Base-by-base conservation (phyloP, 176 grass and related monocot genomes). In the Phragmites australis region DNA sequence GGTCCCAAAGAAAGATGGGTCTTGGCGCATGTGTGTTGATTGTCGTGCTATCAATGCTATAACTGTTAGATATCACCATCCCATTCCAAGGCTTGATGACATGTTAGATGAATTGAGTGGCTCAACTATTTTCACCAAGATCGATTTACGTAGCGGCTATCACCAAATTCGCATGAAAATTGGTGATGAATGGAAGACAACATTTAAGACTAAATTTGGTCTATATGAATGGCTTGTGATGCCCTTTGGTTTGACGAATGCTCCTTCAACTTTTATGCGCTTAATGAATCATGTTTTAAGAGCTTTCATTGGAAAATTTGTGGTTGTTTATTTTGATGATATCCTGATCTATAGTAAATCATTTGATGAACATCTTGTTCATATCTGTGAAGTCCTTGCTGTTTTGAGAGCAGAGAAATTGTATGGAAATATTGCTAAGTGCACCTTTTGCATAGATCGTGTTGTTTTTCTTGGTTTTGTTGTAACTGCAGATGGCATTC, bases 391-490 rank as follows among this genome's bases (percentile, higher is more conserved):
- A 69, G 66, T 47, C 6, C 66, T 69, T 27, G 2, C 66, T 69
- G 22, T 69, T 69, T 37, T 37, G 15, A 63, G 57, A 14, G 57
- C 1, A 15, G 26, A 61, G 2, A 61, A 61, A 31, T 16, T 68
- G 10, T 68, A 68, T 68, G 65, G 40, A 0, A 68, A 68, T 12
- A 44, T 67, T 67, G 1, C 39, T 34, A 62, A 62, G 27, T 62
- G 59, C 59, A 62, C 29, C 5, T 62, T 62, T 62, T 62, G 59
- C 59, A 67, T 10, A 68, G 40, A 68, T 12, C 39, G 65, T 68
- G 40, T 68, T 68, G 65, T 68, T 68, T 68, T 68, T 1, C 65
- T 68, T 68, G 65, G 65, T 6, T 68, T 68, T 68, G 39, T 68
- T 68, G 40, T 62, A 2, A 31, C 59, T 30, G 59, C 29, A 62